Evolutionary conservation across 2,329 filamentous ascomycete genomes (phyloP), one percentile per base, ranked within the genome.

Genomic region (Whalleya microplaca): DNA sequence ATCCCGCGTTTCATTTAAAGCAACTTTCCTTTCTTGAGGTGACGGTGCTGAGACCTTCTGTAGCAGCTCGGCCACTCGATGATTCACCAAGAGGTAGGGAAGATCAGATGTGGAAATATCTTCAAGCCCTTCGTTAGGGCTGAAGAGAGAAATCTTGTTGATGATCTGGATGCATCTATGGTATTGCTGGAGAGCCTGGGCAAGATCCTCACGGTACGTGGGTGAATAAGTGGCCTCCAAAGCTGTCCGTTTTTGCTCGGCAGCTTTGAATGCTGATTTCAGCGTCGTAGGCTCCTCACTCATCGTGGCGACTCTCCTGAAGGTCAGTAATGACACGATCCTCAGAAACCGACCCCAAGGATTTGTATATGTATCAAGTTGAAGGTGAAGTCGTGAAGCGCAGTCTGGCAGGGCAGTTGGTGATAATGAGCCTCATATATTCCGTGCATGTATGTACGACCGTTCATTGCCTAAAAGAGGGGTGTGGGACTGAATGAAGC

Each of bases 91-190:
- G 59, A 99, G 82, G 72, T 94, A 96, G 76, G 92, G 91, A 29
- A 99, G 77, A 68, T 96, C 88, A n/a, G 83, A 81, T 1, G 94
- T 96, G 14, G 90, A 80, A 29, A 97, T 78, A 75, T 99, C 95
- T 59, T 99, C 95, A 41, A 94, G 75, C 0, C 84, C 83, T 74
- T 99, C 95, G 74, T 99, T 99, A 37, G 87, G 81, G 65, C 92
- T 96, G 82, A 98, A 98, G 51, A 99, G 80, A 0, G 90, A 88
- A 21, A 95, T 80, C 57, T 85, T 81, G 63, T 85, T 80, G 62
- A 91, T 85, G 53, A 90, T 84, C 56, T 84, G 78, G 56, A 89
- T 80, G 72, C 90, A 93, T 72, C 89, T 80, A 67, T 89, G 80
- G 75, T 96, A 94, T 51, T 86, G 83, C 61, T 83, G 75, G 65